Percentiles rank a stretch among this genome's conserved stretches.
Conservation (phyloP, 2,329 filamentous ascomycete genomes). For the Paraconiothyrium brasiliense region DNA sequence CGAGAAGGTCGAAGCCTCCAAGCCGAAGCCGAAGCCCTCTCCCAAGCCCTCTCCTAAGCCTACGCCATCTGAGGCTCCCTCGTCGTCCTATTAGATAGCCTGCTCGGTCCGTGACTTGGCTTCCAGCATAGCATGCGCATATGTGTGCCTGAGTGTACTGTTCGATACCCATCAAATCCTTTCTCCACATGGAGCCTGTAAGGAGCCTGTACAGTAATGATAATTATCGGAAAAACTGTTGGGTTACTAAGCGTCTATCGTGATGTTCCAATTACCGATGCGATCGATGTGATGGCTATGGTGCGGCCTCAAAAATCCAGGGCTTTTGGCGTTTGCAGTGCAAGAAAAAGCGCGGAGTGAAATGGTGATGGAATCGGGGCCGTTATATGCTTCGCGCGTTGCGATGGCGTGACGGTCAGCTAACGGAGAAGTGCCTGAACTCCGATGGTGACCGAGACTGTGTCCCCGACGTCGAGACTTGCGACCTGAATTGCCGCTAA, state of each 20-base stretch:
- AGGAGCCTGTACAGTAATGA: conserved; percentile 7
- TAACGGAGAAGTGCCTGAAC: neutral
- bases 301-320: neutral
- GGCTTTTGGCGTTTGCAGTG: no score
- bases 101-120: no score
- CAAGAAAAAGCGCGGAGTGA: no score
- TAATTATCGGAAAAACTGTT: neutral
- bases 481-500: no score
- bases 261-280: no score
- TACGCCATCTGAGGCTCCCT: neutral
- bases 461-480: no score
- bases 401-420: neutral
- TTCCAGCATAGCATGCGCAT: no score
- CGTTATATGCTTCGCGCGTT: neutral
- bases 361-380: neutral
- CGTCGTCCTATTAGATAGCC: conserved; percentile 1
- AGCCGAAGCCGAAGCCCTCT: conserved; percentile 4
- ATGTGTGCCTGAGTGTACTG: neutral
- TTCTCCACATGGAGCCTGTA: neutral
- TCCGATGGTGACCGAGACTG: no score
- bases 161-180: conserved; percentile 11
- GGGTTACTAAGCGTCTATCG: no score
- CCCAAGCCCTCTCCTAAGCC: conserved; percentile 1
- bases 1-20: conserved; percentile 4
- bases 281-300: no score